Base-by-base conservation (phyloP, 2,329 filamentous ascomycete species). In the Aspergillus chevalieri region DNA sequence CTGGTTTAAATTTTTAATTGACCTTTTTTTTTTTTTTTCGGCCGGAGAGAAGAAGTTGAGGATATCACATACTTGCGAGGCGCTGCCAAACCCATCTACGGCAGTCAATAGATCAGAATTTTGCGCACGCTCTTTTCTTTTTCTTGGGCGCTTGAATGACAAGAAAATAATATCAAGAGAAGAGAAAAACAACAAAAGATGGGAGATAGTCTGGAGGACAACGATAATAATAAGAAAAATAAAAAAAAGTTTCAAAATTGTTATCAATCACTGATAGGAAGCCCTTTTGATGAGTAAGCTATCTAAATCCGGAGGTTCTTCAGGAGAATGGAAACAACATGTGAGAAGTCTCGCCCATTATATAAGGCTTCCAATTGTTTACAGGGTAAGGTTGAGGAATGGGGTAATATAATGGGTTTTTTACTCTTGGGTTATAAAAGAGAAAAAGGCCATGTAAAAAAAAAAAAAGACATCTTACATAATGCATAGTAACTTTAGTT, bases 51-150 rank as follows among this genome's bases (percentile, higher is more conserved):
- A 17, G 38, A 7, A 4, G 55, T 6, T 17, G 34, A 48, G 43
- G n/a, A 10, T 7, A 44, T 33, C 17, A 55, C 71, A 66, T 75
- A 87, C 84, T 83, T 86, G 65, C 83, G 83, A 50, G 81, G 79
- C 43, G 73, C 85, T 55, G 84, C 78, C 65, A 88, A 80, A 70
- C 85, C 85, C 85, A 89, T 89, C 58, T 61, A 49, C 43, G 44
- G 36, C 30, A 39, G 46, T 34, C 24, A 43, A 19, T 22, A 43
- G 17, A 17, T 41, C 17, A 17, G 9, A 22, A 42, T 22, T 22
- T 8, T 36, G 15, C 3, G 15, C 6, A 36, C 15, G 15, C 34
- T 36, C 15, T 17, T 36, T 15, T 6, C n/a, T 15, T 34, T 36
- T 41, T 19, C 8, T 41, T 7, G 5, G 17, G 5, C 7, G 38